Conservation (phyloP, 2,329 filamentous ascomycete genomes). For the Salinomyces thailandicus region DNA sequence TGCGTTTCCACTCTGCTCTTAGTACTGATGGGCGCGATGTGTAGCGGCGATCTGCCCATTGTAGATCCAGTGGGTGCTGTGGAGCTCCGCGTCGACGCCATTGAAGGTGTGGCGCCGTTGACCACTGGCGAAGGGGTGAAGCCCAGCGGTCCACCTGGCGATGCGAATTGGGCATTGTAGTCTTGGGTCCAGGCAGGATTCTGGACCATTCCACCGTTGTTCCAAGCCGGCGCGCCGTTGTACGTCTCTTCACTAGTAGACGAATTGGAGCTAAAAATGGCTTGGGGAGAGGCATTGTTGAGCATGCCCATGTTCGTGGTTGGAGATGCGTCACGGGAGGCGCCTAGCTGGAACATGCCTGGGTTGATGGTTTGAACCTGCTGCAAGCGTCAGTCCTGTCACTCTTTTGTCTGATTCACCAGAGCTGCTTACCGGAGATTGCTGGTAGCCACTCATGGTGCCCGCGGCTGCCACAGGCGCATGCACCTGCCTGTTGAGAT, state of each 20-base stretch:
- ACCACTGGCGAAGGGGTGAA: constrained; percentile 27
- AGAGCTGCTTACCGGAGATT: constrained; percentile 17
- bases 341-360: constrained; percentile 22
- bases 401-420: neutral
- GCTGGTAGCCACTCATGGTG: constrained; percentile 14
- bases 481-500: constrained; percentile 18
- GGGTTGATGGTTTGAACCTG: constrained; percentile 24
- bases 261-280: constrained; percentile 27
- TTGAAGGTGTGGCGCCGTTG: constrained; percentile 19
- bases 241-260: constrained; percentile 27
- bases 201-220: constrained; percentile 13
- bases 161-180: constrained; percentile 22
- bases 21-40: constrained; percentile 28
- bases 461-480: constrained; percentile 7
- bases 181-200: constrained; percentile 26
- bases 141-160: constrained; percentile 19
- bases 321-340: constrained; percentile 23
- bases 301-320: constrained; percentile 20
- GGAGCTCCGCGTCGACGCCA: constrained; percentile 6
- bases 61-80: constrained; percentile 5
- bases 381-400: neutral
- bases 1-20: constrained; percentile 96
- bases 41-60: constrained; percentile 23
- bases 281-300: constrained; percentile 23
- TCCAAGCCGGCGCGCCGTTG: constrained; percentile 19